Base-by-base conservation (phyloP, 2,329 filamentous ascomycete genomes). In the Elsinoe ampelina region DNA sequence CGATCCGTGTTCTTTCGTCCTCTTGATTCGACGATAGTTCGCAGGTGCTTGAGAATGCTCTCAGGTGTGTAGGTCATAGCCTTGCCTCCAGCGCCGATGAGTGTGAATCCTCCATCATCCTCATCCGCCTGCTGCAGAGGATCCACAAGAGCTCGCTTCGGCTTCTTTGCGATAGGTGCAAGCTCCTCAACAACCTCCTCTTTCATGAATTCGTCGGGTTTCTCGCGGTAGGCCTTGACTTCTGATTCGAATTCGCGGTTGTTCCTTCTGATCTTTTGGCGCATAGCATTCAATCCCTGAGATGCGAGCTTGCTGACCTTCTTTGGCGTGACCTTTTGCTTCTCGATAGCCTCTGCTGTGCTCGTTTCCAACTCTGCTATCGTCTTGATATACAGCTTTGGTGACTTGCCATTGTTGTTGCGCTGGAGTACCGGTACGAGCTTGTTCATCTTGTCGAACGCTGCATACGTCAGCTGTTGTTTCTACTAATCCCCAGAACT, bases 1-100 rank as follows among this genome's bases (percentile, higher is more conserved):
- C 90, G 86, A 72, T 98, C 93, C 62, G 93, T 96, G 79, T 97
- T 97, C 83, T 98, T 98, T 80, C 95, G 95, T 71, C 93, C 93
- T 77, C 93, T 83, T 58, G 92, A 91, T 77, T 98, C 93, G 70
- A 97, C 80, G 68, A 98, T 97, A 54, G 84, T 82, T 58, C 92
- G 84, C 54, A 98, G 81, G 73, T 97, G 90, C 80, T 98, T 98
- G 72, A 97, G 86, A 68, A 98, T 98, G 72, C 91, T 93, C 77
- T 98, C 93, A 19, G 92, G 87, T 11, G 95, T 98, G 73, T 95
- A 97, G 67, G 88, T 85, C 58, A 97, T 79, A 54, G 89, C 84
- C 72, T 89, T 89, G 63, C 93, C 93, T 64, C 91, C 89, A 71
- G 88, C 88, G 60, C 89, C 89, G 61, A 98, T 89, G 17, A 85